Conservation (phyloP, 768 basidiomycete genomes). For the Mycena amicta region DNA sequence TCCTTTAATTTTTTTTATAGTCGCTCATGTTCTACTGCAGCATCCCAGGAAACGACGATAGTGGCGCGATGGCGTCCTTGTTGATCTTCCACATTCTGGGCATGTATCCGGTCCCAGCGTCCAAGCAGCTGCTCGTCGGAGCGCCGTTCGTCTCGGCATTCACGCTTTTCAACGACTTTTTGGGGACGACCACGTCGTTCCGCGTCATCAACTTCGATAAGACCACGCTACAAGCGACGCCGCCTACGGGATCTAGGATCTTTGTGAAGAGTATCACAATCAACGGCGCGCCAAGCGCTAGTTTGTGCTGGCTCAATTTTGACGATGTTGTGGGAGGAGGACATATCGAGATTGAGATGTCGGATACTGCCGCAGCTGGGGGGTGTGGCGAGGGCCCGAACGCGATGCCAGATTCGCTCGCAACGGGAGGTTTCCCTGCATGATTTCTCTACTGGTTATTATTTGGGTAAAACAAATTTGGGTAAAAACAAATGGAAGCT, state of each 20-base stretch:
- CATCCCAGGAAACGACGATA: constrained; percentile 56
- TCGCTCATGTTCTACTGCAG: too few relatives aligned
- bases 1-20: too few relatives aligned
- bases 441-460: background rate
- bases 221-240: constrained; percentile 35
- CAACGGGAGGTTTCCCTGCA: constrained; percentile 41
- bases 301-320: constrained; percentile 48
- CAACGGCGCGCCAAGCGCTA: constrained; percentile 39
- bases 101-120: constrained; percentile 50
- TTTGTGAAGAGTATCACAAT: constrained; percentile 48
- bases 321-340: constrained; percentile 48
- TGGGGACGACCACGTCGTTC: constrained; percentile 43
- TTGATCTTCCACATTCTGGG: constrained; percentile 54
- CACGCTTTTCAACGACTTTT: constrained; percentile 41
- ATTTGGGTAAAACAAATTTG: background rate
- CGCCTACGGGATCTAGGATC: constrained; percentile 41
- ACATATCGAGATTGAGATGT: constrained; percentile 46
- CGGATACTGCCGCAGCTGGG: constrained; percentile 33
- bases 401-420: constrained; percentile 43
- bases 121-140: constrained; percentile 49
- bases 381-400: constrained; percentile 46
- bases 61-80: constrained; percentile 54
- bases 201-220: constrained; percentile 46
- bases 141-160: constrained; percentile 51
- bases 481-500: background rate